Evolutionary conservation across 352 stramenopile genomes (phyloP).

Genomic region (Blastocystis sp.): DNA sequence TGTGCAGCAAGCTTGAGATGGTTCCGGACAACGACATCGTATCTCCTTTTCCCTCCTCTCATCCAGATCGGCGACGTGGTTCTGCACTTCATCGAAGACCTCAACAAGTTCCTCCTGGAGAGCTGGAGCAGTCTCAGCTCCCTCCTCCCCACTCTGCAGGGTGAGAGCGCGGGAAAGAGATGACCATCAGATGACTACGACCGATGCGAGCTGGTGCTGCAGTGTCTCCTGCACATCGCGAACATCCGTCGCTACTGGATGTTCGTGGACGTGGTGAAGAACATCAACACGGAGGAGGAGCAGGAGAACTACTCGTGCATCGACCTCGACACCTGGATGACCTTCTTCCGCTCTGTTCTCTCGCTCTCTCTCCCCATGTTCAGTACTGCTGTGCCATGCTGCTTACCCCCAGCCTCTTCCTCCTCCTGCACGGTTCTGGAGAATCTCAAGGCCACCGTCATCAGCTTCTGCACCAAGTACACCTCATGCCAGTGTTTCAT

Average conservation of each 20-base stretch:
- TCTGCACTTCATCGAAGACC: conserved; percentile 43
- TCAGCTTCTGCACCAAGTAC: conserved; percentile 30
- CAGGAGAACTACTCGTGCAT: background rate
- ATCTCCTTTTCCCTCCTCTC: too few species aligned
- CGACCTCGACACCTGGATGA: conserved; percentile 51
- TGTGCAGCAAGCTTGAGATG: conserved; percentile 42
- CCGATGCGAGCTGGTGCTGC: background rate
- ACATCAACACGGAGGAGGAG: conserved; percentile 54
- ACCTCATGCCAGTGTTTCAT: background rate
- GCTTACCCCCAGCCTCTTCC: background rate
- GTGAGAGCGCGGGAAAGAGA: background rate
- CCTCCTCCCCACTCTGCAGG: background rate
- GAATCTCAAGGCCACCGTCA: conserved; percentile 39
- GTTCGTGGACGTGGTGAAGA: background rate
- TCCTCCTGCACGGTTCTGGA: conserved; percentile 29
- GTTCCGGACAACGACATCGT: conserved; percentile 54
- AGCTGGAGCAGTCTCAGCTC: background rate
- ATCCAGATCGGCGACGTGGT: conserved; percentile 3
- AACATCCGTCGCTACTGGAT: conserved; percentile 55
- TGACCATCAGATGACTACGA: conserved; percentile 37
- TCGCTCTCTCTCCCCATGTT: background rate
- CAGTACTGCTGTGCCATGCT: background rate
- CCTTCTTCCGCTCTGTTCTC: background rate
- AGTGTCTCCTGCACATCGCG: conserved; percentile 29
- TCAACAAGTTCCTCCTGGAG: conserved; percentile 4